Evolutionary conservation across 768 basidiomycete genomes (phyloP), one percentile per base, ranked within the genome.

Genomic region (Russula foetens): DNA sequence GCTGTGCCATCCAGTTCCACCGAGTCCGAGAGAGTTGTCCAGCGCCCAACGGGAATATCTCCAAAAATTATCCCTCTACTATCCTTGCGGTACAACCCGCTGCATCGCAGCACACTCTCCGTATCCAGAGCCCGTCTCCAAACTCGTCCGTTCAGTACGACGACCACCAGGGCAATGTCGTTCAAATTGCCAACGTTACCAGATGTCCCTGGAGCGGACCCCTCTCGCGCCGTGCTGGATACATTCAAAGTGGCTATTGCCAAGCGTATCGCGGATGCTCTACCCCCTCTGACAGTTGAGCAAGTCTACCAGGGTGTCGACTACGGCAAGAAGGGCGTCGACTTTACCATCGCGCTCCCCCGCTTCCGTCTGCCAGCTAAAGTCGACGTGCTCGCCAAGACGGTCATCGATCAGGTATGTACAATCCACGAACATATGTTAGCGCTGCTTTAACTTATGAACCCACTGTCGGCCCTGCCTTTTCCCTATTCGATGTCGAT

Each of bases 281-380:
- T 92, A 7, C 83, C 84, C 29, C 73, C 74, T 2, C 73, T 96
- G 53, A 78, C 86, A 0, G 62, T 92, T 28, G 88, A 90, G 43
- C 84, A 90, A 68, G 92, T 85, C 0, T 97, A 90, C 73, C 71
- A 80, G 24, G 94, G 90, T 23, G 87, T 97, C 0, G 88, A 94
- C 70, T 90, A 87, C 64, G 92, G 90, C 38, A 92, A 95, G 75
- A 95, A 95, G 73, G 92, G 90, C n/a, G 85, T 81, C 46, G 96
- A 98, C 74, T 93, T 97, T 67, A 88, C 89, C 0, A 82, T 98
- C 21, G 93, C 96, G 0, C 73, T 98, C 51, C 90, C 94, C n/a
- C 82, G 95, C 63, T 98, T 95, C 75, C 80, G 90, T 57, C 75
- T 96, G 26, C 85, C 86, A 8, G 92, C 84, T 21, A 93, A 93